Percentiles rank a stretch among this genome's conserved stretches.
phyloP scores from a whole-genome alignment of 2,329 filamentous ascomycete species.

The Trichocomaceae sp. region DNA sequence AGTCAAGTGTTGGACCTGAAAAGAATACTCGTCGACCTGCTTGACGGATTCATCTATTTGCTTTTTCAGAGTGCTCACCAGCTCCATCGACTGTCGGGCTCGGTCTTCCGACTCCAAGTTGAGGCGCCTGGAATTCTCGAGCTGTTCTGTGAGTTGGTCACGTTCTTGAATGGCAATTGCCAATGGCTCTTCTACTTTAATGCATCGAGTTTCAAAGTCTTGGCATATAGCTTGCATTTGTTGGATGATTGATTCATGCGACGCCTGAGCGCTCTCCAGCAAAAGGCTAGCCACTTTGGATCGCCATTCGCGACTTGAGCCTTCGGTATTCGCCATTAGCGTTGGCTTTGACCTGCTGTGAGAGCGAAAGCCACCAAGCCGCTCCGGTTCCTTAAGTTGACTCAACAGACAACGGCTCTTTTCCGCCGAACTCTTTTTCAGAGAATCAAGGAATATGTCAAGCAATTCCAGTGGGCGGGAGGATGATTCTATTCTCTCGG shows the following conservation, averaged over 20 bases:
- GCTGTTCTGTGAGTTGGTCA: conserved; percentile 26
- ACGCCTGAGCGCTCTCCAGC: conserved; percentile 35
- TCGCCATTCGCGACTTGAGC: conserved; percentile 44
- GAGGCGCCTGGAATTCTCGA: conserved; percentile 23
- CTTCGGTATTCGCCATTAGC: conserved; percentile 6
- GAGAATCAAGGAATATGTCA: conserved; percentile 18
- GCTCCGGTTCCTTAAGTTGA: conserved; percentile 6
- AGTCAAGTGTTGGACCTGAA: conserved; percentile 33
- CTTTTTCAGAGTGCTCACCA: conserved; percentile 34
- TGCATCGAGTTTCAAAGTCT: conserved; percentile 52
- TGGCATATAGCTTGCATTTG: conserved; percentile 49
- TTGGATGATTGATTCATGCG: conserved; percentile 43
- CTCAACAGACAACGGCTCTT: conserved; percentile 1
- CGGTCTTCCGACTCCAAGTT: conserved; percentile 19
- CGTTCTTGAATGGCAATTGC: conserved; percentile 34
- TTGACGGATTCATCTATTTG: conserved; percentile 34
- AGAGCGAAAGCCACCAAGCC: conserved; percentile 14
- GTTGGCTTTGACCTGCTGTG: background rate
- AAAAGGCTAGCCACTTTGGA: conserved; percentile 41
- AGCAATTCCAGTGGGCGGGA: conserved; percentile 15
- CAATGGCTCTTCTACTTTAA: conserved; percentile 50
- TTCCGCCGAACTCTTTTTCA: conserved; percentile 4
- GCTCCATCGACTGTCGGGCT: conserved; percentile 29
- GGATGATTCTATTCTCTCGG: background rate
- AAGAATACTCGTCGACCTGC: conserved; percentile 33